Evolutionary conservation across 176 grass and related monocot species (phyloP).

Genomic region (Oryza coarctata): DNA sequence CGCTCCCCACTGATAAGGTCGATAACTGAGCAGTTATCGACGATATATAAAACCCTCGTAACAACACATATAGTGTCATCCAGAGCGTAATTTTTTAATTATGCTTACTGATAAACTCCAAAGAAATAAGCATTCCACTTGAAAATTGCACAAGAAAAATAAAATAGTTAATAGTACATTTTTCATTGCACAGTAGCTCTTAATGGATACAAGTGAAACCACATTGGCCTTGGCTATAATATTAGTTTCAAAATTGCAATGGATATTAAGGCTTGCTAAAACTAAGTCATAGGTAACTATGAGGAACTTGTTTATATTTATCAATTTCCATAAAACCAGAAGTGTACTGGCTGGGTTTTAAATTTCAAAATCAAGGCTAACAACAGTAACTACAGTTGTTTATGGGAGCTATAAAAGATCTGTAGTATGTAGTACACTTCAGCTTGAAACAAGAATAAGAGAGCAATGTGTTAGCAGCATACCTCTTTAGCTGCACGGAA

Average conservation of each 20-base stretch:
- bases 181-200: background rate
- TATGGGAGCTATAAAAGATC: too few species aligned
- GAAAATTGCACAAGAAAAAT: background rate
- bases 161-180: background rate
- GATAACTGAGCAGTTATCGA: too few species aligned
- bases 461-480: slow-evolving; percentile 14
- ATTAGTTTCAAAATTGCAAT: slow-evolving; percentile 5
- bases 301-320: background rate
- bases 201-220: background rate
- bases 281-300: too few species aligned
- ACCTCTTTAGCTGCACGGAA: slow-evolving; percentile 94
- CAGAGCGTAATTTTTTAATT: too few species aligned
- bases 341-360: too few species aligned
- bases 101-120: too few species aligned
- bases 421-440: too few species aligned
- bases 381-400: too few species aligned
- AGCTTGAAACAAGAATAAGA: background rate
- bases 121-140: slow-evolving; percentile 15
- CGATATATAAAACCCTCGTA: too few species aligned
- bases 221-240: background rate
- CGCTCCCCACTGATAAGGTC: too few species aligned
- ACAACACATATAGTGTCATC: too few species aligned
- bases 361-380: background rate
- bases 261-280: background rate
- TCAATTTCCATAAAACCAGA: slow-evolving; percentile 9